Percentiles rank a stretch among this genome's conserved stretches.
These are phyloP conservation scores for Hyphopichia pseudoburtonii DNA, from an alignment of 1,139 yeast species.

Conservation along the genomic window DNA sequence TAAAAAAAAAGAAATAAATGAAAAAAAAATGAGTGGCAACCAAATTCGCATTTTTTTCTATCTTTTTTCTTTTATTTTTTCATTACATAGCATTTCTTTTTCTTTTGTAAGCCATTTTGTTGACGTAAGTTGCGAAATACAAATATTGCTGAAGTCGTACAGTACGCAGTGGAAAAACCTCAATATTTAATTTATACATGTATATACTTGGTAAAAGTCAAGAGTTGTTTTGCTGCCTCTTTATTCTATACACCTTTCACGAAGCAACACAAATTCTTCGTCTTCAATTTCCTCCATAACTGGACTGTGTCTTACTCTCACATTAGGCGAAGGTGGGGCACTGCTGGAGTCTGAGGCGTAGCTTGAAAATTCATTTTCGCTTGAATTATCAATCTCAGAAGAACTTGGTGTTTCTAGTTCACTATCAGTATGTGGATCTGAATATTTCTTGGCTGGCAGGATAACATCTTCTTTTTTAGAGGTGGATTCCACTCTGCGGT, in stretches of 20 bases:
- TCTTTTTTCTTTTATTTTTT: neutral
- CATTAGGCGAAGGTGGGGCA: too few relatives aligned
- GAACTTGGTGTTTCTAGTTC: slow-evolving; percentile 2
- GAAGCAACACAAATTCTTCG: slow-evolving; percentile 30
- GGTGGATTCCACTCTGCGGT: neutral
- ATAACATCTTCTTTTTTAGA: too few relatives aligned
- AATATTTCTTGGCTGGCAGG: too few relatives aligned
- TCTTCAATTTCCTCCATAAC: slow-evolving; percentile 33
- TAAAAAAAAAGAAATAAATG: too few relatives aligned
- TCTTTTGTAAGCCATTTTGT: neutral
- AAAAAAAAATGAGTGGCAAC: slow-evolving; percentile 1
- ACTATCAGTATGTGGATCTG: neutral
- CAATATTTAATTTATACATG: too few relatives aligned
- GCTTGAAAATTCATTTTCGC: slow-evolving; percentile 4
- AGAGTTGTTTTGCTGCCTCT: too few relatives aligned
- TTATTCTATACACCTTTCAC: slow-evolving; percentile 1
- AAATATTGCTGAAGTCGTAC: neutral
- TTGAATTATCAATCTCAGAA: slow-evolving; percentile 3
- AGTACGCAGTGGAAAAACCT: neutral
- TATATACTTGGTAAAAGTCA: too few relatives aligned
- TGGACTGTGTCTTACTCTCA: slow-evolving; percentile 1
- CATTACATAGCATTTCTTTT: neutral
- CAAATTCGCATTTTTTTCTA: neutral
- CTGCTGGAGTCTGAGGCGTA: too few relatives aligned
- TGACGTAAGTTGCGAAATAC: slow-evolving; percentile 1